These are phyloP conservation scores for Breviolum minutum DNA, from an alignment of 73 alveolate genomes.

Conservation along the genomic window DNA sequence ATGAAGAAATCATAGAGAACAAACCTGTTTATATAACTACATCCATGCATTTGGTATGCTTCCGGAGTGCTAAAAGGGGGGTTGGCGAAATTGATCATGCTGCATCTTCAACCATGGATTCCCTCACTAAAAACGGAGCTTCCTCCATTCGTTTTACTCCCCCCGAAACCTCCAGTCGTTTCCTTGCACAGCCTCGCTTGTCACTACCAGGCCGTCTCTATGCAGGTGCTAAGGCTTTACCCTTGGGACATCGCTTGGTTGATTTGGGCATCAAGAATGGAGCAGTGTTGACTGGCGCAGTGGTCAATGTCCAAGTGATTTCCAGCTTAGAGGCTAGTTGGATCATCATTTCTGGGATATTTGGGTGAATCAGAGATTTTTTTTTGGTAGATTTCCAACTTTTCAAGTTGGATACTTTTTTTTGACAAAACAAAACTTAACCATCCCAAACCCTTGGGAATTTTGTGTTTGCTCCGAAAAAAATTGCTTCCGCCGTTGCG, in stretches of 20 bases:
- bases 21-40: too few species aligned
- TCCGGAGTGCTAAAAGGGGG: too few species aligned
- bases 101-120: too few species aligned
- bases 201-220: background rate
- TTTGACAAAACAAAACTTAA: too few species aligned
- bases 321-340: background rate
- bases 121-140: too few species aligned
- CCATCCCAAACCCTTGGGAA: background rate
- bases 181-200: too few species aligned
- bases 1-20: too few species aligned
- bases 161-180: too few species aligned
- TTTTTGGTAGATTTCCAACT: background rate
- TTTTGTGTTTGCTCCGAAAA: background rate
- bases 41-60: too few species aligned
- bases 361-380: background rate
- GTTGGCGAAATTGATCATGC: too few species aligned
- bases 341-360: background rate
- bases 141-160: too few species aligned
- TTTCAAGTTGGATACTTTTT: background rate
- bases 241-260: background rate
- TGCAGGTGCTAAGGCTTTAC: background rate
- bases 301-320: background rate
- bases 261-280: background rate
- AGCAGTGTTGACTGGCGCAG: background rate
- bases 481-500: background rate